Percentiles rank a stretch among this genome's conserved stretches.
Conservation (phyloP, 305 asterid genomes). For the Fraxinus velutina region DNA sequence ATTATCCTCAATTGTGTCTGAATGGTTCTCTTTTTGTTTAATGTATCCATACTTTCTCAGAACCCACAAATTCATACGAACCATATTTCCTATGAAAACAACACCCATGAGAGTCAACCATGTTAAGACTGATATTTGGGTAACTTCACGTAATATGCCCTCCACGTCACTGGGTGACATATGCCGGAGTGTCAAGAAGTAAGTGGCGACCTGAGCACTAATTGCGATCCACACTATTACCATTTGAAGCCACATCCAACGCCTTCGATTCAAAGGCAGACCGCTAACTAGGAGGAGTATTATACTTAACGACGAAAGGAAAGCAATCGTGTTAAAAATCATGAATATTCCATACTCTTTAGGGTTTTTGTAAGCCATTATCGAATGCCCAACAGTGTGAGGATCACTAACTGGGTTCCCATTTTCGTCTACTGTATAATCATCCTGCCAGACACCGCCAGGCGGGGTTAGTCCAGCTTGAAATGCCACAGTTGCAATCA, state of each 20-base stretch:
- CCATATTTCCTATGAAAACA: conserved; percentile 30
- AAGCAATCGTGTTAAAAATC: conserved; percentile 39
- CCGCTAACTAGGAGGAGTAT: conserved; percentile 39
- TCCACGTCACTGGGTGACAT: conserved; percentile 31
- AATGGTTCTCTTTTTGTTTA: conserved; percentile 18
- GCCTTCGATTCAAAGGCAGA: conserved; percentile 32
- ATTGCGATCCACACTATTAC: conserved; percentile 43
- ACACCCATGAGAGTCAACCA: conserved; percentile 38
- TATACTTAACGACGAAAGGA: conserved; percentile 35
- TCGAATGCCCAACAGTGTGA: conserved; percentile 31
- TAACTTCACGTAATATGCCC: conserved; percentile 27
- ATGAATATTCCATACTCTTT: conserved; percentile 30
- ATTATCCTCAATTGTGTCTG: conserved; percentile 19
- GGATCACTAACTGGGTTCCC: conserved; percentile 25
- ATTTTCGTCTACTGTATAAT: conserved; percentile 14
- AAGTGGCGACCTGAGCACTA: conserved; percentile 30
- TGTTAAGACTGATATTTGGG: conserved; percentile 35
- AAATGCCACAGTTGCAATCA: conserved; percentile 43
- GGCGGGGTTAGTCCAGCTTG: conserved; percentile 49
- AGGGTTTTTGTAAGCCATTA: conserved; percentile 32
- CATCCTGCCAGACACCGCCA: conserved; percentile 46
- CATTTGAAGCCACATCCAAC: conserved; percentile 43
- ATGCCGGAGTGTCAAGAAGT: conserved; percentile 31
- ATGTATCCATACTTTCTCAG: conserved; percentile 37
- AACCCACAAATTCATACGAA: conserved; percentile 38